Percentiles rank a stretch among this genome's conserved stretches.
phyloP scores from a whole-genome alignment of 139 green algal species.

The Pycnococcus provasolii region DNA sequence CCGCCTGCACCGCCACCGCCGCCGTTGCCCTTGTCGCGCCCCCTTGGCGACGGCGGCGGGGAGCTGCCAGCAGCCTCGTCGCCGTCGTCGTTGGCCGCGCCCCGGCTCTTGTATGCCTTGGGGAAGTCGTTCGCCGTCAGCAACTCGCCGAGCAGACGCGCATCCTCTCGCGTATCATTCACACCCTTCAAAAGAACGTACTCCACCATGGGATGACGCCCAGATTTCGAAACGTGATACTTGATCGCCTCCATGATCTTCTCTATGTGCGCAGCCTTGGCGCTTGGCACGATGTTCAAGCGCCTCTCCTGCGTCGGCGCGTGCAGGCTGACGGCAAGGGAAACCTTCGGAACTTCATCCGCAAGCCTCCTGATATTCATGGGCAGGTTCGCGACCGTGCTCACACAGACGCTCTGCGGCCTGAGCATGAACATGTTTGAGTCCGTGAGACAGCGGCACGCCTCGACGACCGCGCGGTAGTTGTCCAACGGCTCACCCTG shows the following conservation, averaged over 20 bases:
- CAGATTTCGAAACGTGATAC: slow-evolving; percentile 6
- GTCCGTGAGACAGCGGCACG: slow-evolving; percentile 62
- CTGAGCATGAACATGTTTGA: slow-evolving; percentile 55
- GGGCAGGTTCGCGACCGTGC: slow-evolving; percentile 51
- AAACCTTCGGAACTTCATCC: slow-evolving; percentile 49
- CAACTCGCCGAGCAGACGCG: slow-evolving; percentile 47
- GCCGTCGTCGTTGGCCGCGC: slow-evolving; percentile 15
- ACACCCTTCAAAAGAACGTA: slow-evolving; percentile 84
- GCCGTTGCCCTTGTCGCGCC: neutral
- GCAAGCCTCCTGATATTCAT: neutral
- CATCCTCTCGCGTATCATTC: slow-evolving; percentile 65
- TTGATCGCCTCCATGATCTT: neutral
- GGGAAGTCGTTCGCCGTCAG: slow-evolving; percentile 1
- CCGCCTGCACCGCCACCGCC: neutral
- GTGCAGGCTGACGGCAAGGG: slow-evolving; percentile 85
- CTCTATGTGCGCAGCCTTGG: neutral
- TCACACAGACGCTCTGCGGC: slow-evolving; percentile 68
- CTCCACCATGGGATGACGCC: slow-evolving; percentile 67
- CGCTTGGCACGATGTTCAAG: neutral
- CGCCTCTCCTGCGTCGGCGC: slow-evolving; percentile 56
- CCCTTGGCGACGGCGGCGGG: neutral
- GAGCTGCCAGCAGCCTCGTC: slow-evolving; percentile 42
- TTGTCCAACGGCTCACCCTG: slow-evolving; percentile 97
- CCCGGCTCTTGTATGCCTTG: too few species aligned
- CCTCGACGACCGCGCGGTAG: slow-evolving; percentile 65